Conservation (phyloP, 768 basidiomycete genomes). For the Brasilioporus rufonigricans region DNA sequence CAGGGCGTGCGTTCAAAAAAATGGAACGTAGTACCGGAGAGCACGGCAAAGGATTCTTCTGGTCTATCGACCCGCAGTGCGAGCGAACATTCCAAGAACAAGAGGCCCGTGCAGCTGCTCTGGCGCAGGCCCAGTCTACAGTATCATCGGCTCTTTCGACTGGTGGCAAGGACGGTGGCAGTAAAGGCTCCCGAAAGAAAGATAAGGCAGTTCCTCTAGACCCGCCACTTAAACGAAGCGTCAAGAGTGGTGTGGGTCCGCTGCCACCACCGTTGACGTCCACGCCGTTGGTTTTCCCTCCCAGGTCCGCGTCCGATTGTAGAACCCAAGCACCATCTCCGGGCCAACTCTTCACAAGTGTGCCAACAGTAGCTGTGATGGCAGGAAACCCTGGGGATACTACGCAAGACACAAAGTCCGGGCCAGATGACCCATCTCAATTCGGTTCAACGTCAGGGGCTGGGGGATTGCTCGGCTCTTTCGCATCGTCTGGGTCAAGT, state of each 20-base stretch:
- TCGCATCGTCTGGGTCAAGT: background rate
- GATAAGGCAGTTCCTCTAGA: slow-evolving; percentile 54
- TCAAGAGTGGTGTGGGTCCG: slow-evolving; percentile 58
- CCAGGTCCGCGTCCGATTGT: slow-evolving; percentile 13
- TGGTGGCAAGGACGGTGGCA: slow-evolving; percentile 36
- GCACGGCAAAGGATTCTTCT: slow-evolving; percentile 89
- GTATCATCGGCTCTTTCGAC: slow-evolving; percentile 13
- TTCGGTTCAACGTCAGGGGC: background rate
- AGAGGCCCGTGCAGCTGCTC: slow-evolving; percentile 48
- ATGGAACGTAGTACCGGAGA: slow-evolving; percentile 82
- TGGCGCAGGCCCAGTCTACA: slow-evolving; percentile 28
- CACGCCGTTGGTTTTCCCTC: slow-evolving; percentile 55
- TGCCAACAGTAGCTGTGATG: background rate
- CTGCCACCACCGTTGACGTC: slow-evolving; percentile 71
- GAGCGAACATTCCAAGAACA: slow-evolving; percentile 70
- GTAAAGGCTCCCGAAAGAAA: slow-evolving; percentile 49
- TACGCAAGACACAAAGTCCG: slow-evolving; percentile 3
- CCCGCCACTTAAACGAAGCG: slow-evolving; percentile 66
- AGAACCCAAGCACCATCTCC: background rate
- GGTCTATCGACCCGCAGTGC: slow-evolving; percentile 81
- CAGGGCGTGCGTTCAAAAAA: slow-evolving; percentile 89
- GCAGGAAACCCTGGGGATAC: background rate
- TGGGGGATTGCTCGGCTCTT: background rate
- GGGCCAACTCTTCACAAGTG: slow-evolving; percentile 11
- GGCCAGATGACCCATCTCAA: slow-evolving; percentile 3